Evolutionary conservation across 345 rosid species (phyloP), one percentile per base, ranked within the genome.

Genomic region (Jatropha curcas): DNA sequence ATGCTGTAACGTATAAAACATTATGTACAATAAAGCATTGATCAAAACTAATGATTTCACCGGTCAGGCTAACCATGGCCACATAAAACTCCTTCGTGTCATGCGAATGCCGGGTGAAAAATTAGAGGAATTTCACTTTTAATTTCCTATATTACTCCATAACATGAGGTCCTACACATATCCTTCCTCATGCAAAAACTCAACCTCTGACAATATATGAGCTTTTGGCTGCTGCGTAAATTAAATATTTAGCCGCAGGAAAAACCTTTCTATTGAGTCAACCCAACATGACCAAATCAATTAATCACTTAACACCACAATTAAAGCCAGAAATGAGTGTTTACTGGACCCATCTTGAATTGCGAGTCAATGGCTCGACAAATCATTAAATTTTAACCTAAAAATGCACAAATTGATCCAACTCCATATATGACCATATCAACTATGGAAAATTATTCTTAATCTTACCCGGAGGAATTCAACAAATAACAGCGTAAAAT

Each of bases 341-440:
- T 64, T 24, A 71, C 68, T 66, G 77, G 78, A 68, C 76, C 74
- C 83, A 48, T 63, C 77, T 66, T 79, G 52, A 80, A 71, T 35
- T 37, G 68, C 34, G 77, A 79, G 83, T 81, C 75, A 76, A 65
- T 65, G 56, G 46, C n/a, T 46, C 37, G 4, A 41, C 7, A 68
- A 52, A 50, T 19, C 50, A 25, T 62, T 31, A 58, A 70, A 27
- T 28, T 56, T 25, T n/a, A n/a, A n/a, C n/a, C 11, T 14, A 45
- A 43, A 56, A 46, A 7, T 31, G 52, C 67, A 67, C 35, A 65
- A 63, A 14, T 48, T 74, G 73, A 53, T 30, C 75, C 51, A 31
- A 50, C 59, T 74, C 7, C 27, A 22, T 59, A 71, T 77, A 65
- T 64, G 71, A 82, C 77, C 76, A 22, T 50, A 67, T 74, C 82